Evolutionary conservation across 1,284 basidiomycete genomes (phyloP), one percentile per base, ranked within the genome.

Genomic region (Neonothopanus nambi): DNA sequence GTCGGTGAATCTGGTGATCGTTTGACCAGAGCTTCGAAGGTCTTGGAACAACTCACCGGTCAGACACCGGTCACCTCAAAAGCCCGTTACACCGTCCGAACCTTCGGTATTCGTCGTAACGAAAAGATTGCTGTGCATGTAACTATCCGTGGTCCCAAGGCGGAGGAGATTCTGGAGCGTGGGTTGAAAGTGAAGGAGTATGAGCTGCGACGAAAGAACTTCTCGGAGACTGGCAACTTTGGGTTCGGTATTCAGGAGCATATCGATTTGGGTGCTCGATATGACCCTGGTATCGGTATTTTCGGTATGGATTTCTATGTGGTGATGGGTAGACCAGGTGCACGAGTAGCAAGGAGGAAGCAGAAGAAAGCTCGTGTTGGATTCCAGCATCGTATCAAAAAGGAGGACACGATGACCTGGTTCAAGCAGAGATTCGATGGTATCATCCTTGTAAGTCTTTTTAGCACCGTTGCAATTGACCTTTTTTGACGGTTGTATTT

Each of bases 121-220:
- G 97, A 99, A 81, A 98, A 99, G 87, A 99, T 99, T 70, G 97
- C 97, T 54, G 92, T 91, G 66, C 96, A 99, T 80, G 96, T 99
- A 70, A 99, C 96, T 71, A 97, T 99, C 79, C 94, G 96, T 64
- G 96, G 96, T 48, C 96, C 96, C 67, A 99, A 99, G 80, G 96
- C 96, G 50, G 96, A 99, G 85, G 96, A 99, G 78, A 98, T 97
- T 74, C 83, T 99, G 67, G 97, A 99, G 83, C 94, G 97, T 70
- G 96, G 95, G 51, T 84, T 99, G 71, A 99, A 98, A 80, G 96
- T 99, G 70, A 99, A 99, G 87, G 96, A 99, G 80, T 99, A 99
- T 84, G 96, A 99, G 81, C 80, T 99, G 73, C 78, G 82, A 62
- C 81, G 84, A 68, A 84, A 85, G 74, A 98, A 98, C 88, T 98